Evolutionary conservation across 306 rosid species (phyloP).

Genomic region (Psophocarpus tetragonolobus): DNA sequence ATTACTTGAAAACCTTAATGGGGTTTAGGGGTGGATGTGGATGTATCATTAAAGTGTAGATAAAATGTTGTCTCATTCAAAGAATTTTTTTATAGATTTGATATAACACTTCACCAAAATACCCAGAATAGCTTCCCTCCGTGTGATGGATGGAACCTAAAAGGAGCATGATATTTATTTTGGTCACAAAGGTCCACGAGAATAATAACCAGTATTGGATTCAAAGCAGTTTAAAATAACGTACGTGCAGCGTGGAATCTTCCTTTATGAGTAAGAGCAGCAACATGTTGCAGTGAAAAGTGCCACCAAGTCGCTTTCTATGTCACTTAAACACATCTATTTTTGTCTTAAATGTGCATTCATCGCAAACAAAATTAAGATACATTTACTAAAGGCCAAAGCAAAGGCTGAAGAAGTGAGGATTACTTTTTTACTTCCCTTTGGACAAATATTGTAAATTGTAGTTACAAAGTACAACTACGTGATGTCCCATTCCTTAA

Average conservation of each 20-base stretch:
- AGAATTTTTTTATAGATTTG: neutral
- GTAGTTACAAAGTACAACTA: neutral
- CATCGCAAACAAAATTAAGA: neutral
- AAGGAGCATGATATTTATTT: slow-evolving; percentile 10
- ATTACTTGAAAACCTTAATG: too few relatives aligned
- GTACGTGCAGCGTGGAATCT: slow-evolving; percentile 21
- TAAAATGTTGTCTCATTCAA: neutral
- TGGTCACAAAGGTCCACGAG: neutral
- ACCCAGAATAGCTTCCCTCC: neutral
- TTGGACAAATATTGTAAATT: neutral
- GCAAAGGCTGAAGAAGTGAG: neutral
- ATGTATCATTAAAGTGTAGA: too few relatives aligned
- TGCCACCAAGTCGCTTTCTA: neutral
- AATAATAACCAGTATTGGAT: slow-evolving; percentile 19
- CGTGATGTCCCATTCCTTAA: neutral
- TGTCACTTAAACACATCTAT: neutral
- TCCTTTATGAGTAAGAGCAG: slow-evolving; percentile 9
- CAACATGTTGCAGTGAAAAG: slow-evolving; percentile 23
- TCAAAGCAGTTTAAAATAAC: slow-evolving; percentile 20
- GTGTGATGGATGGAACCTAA: slow-evolving; percentile 1
- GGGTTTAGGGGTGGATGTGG: too few relatives aligned
- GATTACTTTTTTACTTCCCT: neutral
- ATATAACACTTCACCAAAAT: neutral
- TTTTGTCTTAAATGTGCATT: slow-evolving; percentile 18
- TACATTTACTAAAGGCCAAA: slow-evolving; percentile 17